Evolutionary conservation across 805 yeast species (phyloP).

Genomic region (Myxozyma nipponensis): DNA sequence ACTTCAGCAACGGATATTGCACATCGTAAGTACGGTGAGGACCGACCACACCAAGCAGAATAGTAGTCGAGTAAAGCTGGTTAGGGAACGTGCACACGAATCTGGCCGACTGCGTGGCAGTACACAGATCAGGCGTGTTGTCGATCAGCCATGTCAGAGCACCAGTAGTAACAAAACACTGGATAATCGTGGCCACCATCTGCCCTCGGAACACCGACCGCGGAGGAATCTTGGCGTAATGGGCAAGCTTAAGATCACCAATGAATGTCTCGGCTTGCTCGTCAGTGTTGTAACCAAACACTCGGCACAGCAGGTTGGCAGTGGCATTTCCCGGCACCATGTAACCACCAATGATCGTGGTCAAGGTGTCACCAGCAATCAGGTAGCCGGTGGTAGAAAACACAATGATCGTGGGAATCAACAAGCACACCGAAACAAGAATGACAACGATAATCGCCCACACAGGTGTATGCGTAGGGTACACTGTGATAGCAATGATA

Average conservation of each 20-base stretch:
- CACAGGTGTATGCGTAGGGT: conserved; percentile 52
- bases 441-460: conserved; percentile 62
- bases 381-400: conserved; percentile 59
- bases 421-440: conserved; percentile 49
- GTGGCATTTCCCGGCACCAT: conserved; percentile 49
- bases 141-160: conserved; percentile 47
- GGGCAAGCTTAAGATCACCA: conserved; percentile 47
- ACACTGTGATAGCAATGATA: conserved; percentile 39
- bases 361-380: conserved; percentile 43
- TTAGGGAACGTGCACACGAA: conserved; percentile 31
- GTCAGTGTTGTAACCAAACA: conserved; percentile 48
- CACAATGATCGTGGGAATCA: conserved; percentile 60
- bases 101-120: conserved; percentile 21
- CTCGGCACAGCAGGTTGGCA: conserved; percentile 48
- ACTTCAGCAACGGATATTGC: conserved; percentile 27
- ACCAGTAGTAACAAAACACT: conserved; percentile 51
- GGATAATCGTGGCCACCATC: conserved; percentile 49
- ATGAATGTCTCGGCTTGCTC: conserved; percentile 44
- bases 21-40: conserved; percentile 29
- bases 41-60: conserved; percentile 32
- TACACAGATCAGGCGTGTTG: conserved; percentile 28
- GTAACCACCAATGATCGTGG: conserved; percentile 46
- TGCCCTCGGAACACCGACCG: conserved; percentile 49
- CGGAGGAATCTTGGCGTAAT: conserved; percentile 54
- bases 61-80: conserved; percentile 28